Base-by-base conservation (phyloP, 2,329 filamentous ascomycete species). In the Arthrobotrys iridis region DNA sequence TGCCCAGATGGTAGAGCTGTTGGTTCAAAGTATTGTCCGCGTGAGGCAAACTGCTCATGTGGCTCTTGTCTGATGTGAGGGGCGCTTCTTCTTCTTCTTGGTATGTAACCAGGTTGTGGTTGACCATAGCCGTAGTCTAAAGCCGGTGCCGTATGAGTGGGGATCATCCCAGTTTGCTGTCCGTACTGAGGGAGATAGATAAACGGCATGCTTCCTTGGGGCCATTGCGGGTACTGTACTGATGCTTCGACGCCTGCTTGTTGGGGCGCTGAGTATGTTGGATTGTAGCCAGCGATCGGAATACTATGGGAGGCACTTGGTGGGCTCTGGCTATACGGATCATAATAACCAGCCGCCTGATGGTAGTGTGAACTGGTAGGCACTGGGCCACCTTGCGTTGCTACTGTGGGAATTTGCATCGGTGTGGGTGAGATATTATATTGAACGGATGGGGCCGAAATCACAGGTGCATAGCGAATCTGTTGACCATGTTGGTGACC, bases 161-260 rank as follows among this genome's bases (percentile, higher is more conserved):
- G 30, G 11, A 75, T 52, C 57, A 68, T 75, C 52, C 71, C 71
- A 22, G 71, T 59, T 37, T 67, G 71, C 33, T 75, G 71, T 18
- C 71, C 63, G 35, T 75, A 75, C 35, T 75, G 71, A 18, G 71
- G 71, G 6, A 75, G 40, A 24, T 75, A 75, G 24, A 75, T 62
- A 30, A 75, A 75, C 2, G 71, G 71, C 63, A 75, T 63, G 57
- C 71, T 57, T 50, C 71, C 63, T n/a, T 75, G 71, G 0, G 71
- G 58, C 71, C 71, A 75, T 30, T 75, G 71, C 22, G 71, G 63
- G 33, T 75, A 75, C 52, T 75, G 71, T 11, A 43, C 50, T 37
- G 28, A 24, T n/a, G 37, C 28, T 28, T 75, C 63, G 26, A 40
- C 24, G 20, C 62, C 45, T 33, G 63, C 41, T 15, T 62, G 55